Evolutionary conservation across 139 green algal genomes (phyloP).

Genomic region (Haematococcus sp.): DNA sequence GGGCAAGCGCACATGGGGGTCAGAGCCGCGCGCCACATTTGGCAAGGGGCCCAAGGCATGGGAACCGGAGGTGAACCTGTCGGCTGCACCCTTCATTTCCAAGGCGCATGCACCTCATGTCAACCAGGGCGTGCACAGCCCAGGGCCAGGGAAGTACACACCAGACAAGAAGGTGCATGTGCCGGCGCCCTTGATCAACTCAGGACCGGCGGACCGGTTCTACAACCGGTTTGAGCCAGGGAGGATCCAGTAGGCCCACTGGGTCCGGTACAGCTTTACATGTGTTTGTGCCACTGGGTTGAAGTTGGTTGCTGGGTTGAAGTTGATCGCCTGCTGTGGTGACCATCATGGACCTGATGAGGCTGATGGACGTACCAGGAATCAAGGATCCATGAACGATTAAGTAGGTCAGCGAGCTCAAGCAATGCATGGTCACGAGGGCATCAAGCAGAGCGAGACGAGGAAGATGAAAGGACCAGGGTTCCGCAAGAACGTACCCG

Average conservation of each 20-base stretch:
- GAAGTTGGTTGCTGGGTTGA: too few relatives aligned
- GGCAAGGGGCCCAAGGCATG: constrained; percentile 19
- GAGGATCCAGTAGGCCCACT: constrained; percentile 13
- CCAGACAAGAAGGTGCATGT: neutral
- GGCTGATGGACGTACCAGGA: too few relatives aligned
- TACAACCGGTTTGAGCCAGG: constrained; percentile 15
- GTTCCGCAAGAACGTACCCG: too few relatives aligned
- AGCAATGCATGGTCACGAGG: too few relatives aligned
- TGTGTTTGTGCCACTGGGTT: too few relatives aligned
- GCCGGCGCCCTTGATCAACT: neutral
- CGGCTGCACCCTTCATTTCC: constrained; percentile 15
- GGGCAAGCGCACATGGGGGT: constrained; percentile 16
- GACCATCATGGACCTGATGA: too few relatives aligned
- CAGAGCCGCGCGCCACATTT: constrained; percentile 16
- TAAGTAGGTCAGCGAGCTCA: too few relatives aligned
- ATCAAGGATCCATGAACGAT: too few relatives aligned
- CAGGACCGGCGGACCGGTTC: constrained; percentile 24
- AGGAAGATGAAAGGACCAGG: too few relatives aligned
- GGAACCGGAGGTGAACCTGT: constrained; percentile 17
- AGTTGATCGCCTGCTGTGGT: too few relatives aligned
- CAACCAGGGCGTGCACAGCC: constrained; percentile 23
- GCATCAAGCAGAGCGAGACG: too few relatives aligned
- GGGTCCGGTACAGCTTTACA: neutral
- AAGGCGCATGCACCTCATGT: constrained; percentile 17
- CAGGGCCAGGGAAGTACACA: constrained; percentile 9